Conservation (phyloP, 768 basidiomycete species). For the Tricholoma sp. region DNA sequence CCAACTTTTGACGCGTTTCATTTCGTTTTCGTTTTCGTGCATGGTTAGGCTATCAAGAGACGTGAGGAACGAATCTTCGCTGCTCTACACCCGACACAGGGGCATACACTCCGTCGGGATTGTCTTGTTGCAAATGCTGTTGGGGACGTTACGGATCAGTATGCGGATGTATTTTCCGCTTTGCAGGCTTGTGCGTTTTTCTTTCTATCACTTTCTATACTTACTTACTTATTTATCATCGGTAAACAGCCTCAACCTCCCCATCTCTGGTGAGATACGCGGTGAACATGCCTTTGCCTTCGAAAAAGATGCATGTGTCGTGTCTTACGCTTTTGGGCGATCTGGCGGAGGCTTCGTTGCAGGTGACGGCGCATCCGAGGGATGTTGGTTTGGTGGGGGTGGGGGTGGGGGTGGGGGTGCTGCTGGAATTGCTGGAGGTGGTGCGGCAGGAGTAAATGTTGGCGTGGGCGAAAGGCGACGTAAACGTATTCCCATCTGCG, state of each 20-base stretch:
- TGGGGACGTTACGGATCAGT: slow-evolving; percentile 68
- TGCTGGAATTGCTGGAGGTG: not conserved
- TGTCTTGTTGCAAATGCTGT: slow-evolving; percentile 78
- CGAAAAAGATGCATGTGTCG: slow-evolving; percentile 52
- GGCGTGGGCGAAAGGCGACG: not conserved
- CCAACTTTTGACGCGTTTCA: not conserved
- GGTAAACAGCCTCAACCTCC: slow-evolving; percentile 45
- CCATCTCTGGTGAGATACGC: slow-evolving; percentile 46
- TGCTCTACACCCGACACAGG: slow-evolving; percentile 65
- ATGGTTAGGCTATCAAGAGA: slow-evolving; percentile 71
- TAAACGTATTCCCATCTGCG: slow-evolving; percentile 13
- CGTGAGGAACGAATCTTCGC: slow-evolving; percentile 69
- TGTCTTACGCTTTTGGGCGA: slow-evolving; percentile 56
- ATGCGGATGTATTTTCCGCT: slow-evolving; percentile 50
- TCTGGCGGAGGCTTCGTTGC: slow-evolving; percentile 39
- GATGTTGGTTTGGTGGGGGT: slow-evolving; percentile 4
- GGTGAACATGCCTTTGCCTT: slow-evolving; percentile 54
- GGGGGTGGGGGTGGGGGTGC: not conserved
- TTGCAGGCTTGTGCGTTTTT: slow-evolving; percentile 47
- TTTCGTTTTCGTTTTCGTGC: not conserved
- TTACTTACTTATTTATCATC: too few species aligned
- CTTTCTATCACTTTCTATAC: not conserved
- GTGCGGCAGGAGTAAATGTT: not conserved
- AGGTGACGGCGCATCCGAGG: slow-evolving; percentile 15
- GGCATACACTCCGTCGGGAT: slow-evolving; percentile 84